Evolutionary conservation across 352 stramenopile species (phyloP), one percentile per base, ranked within the genome.

Genomic region (Phytopythium sindhum): DNA sequence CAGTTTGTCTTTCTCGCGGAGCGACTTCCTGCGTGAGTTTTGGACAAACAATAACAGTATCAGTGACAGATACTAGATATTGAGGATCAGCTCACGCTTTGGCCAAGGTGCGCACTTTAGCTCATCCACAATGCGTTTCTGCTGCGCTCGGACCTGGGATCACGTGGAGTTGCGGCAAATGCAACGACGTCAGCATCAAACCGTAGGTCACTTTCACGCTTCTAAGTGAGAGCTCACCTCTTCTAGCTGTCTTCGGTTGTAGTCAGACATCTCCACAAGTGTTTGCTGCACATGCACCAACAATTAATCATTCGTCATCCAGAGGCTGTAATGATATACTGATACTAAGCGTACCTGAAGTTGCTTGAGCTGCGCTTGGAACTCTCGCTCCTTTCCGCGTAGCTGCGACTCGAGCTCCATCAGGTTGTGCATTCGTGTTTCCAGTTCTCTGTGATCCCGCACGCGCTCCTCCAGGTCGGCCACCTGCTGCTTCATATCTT

Each of bases 1-100:
- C 55, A 81, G 57, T 37, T 67, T 60, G 11, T 90, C 75, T 44
- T 90, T 88, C 6, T 90, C 77, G 4, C 66, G 75, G 41, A 90
- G 61, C 0, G 74, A 59, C 47, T 57, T 61, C 66, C 69, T 81
- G 59, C 45, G 24, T 24, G 10, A 48, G 42, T 19, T 44, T 12
- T 24, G 56, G 24, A 63, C 52, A 9, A 37, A 28, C 28, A 47
- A 31, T 37, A 24, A 19, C 12, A 4, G 33, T n/a, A 11, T 54
- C 59, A 26, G n/a, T 44, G 21, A 52, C 15, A 2, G 52, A 57
- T 15, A 39, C 26, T 29, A 14, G 31, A 29, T 26, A 23, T 48
- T 24, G 8, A 19, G 1, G 44, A 12, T 42, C 21, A 54, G 15
- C 41, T 23, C 5, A 23, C 41, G n/a, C 15, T 24, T 9, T 23